Base-by-base conservation (phyloP, 116 monocot species). In the Cymodocea nodosa region DNA sequence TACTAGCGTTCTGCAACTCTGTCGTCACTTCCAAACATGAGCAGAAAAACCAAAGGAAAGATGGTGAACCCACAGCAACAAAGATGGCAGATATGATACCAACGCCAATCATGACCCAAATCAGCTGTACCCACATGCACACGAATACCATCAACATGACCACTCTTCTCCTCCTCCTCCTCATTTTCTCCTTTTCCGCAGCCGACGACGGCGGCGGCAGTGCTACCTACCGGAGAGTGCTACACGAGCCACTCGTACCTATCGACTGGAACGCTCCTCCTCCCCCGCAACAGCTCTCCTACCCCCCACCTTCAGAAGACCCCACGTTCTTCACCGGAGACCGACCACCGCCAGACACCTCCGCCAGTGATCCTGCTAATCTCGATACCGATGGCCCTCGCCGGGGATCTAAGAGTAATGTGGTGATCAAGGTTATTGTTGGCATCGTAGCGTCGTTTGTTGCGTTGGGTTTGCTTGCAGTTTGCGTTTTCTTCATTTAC, bases 231-330 rank as follows among this genome's bases (percentile, higher is more conserved):
- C 71, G 86, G 56, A 73, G 90, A 68, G 50, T 73, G 23, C 86
- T 94, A 19, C 94, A 94, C 78, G 69, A 94, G 67, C 94, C 94
- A 5, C 77, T 94, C 14, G 78, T 82, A 52, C 94, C 94, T 20
- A 86, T 94, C 57, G 82, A 94, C 50, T 89, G 82, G 84, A 74
- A 77, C 50, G 70, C 85, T 15, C 80, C 86, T 0, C 89, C 93
- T 1, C 76, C 94, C 0, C 70, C 80, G 3, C 58, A 67, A 0
- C 72, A 67, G 10, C 4, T 52, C 8, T 19, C 73, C 51, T 51
- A 78, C 57, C 63, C 80, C 19, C 68, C 65, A 15, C 56, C 65
- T 18, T 15, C 53, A 15, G 48, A 24, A 50, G 48, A 24, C 58
- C 51, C 59, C 22, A 58, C 50, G 51, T 59, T 20, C 30, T 4